A percentile compares a stretch with the other conserved stretches of the same genome.
phyloP scores from a whole-genome alignment of 2,329 filamentous ascomycete species.

The Aspergillus oerlinghausenensis region DNA sequence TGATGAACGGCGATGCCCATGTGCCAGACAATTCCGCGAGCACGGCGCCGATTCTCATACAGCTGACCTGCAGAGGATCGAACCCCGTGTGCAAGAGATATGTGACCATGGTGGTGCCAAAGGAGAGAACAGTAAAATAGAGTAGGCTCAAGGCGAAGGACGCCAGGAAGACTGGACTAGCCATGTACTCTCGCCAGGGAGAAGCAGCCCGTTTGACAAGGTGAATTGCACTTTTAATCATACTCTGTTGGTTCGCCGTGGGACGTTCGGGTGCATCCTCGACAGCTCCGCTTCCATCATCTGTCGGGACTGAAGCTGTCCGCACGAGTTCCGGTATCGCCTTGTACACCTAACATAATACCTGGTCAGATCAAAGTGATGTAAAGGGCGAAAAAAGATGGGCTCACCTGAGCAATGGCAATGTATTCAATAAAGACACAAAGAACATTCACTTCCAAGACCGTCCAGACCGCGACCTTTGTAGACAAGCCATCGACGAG shows the following conservation, averaged over 20 bases:
- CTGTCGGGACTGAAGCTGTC: neutral
- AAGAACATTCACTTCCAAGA: conserved; percentile 42
- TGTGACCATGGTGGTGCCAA: conserved; percentile 53
- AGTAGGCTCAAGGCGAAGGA: conserved; percentile 49
- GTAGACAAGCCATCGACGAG: conserved; percentile 43
- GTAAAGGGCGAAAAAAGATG: neutral
- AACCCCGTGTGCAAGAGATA: conserved; percentile 51
- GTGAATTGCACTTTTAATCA: neutral
- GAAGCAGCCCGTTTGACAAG: conserved; percentile 6
- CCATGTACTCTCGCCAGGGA: conserved; percentile 26
- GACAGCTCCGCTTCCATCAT: neutral
- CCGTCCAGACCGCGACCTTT: conserved; percentile 43
- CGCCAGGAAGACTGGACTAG: conserved; percentile 35
- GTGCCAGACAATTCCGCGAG: conserved; percentile 52
- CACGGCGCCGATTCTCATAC: conserved; percentile 45
- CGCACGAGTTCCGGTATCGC: conserved; percentile 17
- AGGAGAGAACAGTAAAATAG: conserved; percentile 54
- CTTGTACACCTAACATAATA: conserved; percentile 13
- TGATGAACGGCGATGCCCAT: conserved; percentile 47
- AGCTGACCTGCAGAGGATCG: conserved; percentile 45
- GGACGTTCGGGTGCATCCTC: conserved; percentile 8
- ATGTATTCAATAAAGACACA: conserved; percentile 39
- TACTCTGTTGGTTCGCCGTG: conserved; percentile 31
- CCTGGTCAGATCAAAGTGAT: neutral
- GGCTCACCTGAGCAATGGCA: conserved; percentile 34